Evolutionary conservation across 1,284 basidiomycete species (phyloP).

Genomic region (Sporisorium scitamineum): DNA sequence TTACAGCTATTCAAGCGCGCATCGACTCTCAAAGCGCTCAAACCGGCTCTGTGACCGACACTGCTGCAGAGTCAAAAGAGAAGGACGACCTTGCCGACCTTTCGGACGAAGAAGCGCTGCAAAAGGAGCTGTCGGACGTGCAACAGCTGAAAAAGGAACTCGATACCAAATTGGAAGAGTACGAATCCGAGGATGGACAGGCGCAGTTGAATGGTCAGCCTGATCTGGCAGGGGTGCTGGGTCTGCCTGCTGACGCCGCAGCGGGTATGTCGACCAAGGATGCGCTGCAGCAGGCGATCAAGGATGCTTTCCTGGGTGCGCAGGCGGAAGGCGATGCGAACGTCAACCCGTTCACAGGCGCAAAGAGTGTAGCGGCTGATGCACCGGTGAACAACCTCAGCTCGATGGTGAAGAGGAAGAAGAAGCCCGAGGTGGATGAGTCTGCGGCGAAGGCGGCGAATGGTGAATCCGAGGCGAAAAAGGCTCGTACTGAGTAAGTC

Average conservation of each 20-base stretch:
- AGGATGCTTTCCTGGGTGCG: constrained; percentile 64
- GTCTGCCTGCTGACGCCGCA: constrained; percentile 28
- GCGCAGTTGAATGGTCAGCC: constrained; percentile 54
- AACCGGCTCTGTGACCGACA: constrained; percentile 9
- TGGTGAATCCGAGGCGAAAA: constrained; percentile 34
- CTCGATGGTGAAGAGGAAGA: constrained; percentile 62
- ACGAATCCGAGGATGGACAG: constrained; percentile 42
- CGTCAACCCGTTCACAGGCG: constrained; percentile 32
- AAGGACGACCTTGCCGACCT: constrained; percentile 57
- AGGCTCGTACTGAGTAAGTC: constrained; percentile 31
- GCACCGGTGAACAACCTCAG: constrained; percentile 60
- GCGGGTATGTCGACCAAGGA: constrained; percentile 46
- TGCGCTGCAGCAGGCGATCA: constrained; percentile 63
- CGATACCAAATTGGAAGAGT: constrained; percentile 65
- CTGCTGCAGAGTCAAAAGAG: constrained; percentile 17
- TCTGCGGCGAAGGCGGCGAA: neutral
- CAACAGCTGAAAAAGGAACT: constrained; percentile 62
- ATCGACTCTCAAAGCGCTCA: constrained; percentile 5
- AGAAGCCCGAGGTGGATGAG: constrained; percentile 43
- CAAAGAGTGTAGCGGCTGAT: constrained; percentile 17
- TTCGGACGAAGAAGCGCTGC: constrained; percentile 32
- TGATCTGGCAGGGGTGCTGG: constrained; percentile 28
- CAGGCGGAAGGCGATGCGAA: constrained; percentile 14
- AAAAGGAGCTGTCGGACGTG: constrained; percentile 58
- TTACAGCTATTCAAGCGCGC: constrained; percentile 47